These are phyloP conservation scores for Globisporangium apiculatum DNA, from an alignment of 352 stramenopile species.

Conservation along the genomic window DNA sequence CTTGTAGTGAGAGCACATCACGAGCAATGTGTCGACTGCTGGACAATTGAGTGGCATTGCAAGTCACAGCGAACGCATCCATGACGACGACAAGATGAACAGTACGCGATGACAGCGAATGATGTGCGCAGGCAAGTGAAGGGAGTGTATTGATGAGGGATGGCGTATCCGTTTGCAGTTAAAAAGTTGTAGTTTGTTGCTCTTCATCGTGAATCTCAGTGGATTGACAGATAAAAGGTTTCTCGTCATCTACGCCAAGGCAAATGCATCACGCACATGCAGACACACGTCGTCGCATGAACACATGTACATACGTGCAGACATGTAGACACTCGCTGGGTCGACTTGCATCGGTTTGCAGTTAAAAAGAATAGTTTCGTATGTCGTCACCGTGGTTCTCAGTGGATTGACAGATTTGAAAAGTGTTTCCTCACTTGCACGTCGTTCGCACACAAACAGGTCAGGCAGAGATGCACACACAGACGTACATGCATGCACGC, in stretches of 20 bases:
- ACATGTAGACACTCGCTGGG: not conserved
- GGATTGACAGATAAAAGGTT: conserved; percentile 71
- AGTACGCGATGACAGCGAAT: not conserved
- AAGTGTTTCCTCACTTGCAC: conserved; percentile 64
- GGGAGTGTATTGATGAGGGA: not conserved
- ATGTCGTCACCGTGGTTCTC: conserved; percentile 72
- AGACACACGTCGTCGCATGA: not conserved
- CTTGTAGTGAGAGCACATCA: too few relatives aligned
- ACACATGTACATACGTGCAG: conserved; percentile 1
- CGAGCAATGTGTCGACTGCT: too few relatives aligned
- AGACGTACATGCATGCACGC: conserved; percentile 6
- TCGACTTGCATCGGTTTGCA: conserved; percentile 63
- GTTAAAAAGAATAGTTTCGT: conserved; percentile 82
- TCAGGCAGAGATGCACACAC: conserved; percentile 10
- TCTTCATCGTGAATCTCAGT: conserved; percentile 77
- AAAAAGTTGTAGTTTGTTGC: conserved; percentile 76
- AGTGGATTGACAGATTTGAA: conserved; percentile 71
- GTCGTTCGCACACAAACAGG: conserved; percentile 8
- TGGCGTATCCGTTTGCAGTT: conserved; percentile 36
- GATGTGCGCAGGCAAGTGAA: not conserved
- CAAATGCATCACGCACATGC: not conserved
- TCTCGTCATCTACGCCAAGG: conserved; percentile 56
- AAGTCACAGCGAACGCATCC: not conserved
- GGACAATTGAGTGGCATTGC: not conserved
- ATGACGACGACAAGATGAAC: not conserved